These are phyloP conservation scores for Stachybotrys chartarum DNA, from an alignment of 2,329 filamentous ascomycete species.

Conservation along the genomic window DNA sequence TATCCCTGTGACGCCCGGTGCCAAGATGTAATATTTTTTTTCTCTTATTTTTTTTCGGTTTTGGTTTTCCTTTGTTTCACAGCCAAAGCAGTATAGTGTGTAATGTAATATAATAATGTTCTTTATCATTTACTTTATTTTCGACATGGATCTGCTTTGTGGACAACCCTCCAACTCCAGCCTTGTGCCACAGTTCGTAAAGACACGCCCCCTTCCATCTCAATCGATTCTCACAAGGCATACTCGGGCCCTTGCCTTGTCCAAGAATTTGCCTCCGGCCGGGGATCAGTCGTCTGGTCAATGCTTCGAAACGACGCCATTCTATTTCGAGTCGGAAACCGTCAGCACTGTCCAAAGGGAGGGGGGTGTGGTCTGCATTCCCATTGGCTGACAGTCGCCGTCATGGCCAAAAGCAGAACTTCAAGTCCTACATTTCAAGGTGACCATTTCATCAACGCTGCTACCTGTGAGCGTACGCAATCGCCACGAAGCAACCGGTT, in stretches of 20 bases:
- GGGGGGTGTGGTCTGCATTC: not conserved
- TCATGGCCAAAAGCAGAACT: not conserved
- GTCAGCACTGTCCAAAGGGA: not conserved
- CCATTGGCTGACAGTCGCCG: not conserved
- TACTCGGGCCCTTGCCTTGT: not conserved
- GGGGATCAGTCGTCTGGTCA: not conserved
- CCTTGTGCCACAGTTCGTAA: too few relatives aligned
- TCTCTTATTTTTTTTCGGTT: too few relatives aligned
- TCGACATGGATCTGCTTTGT: too few relatives aligned
- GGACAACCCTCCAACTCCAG: too few relatives aligned
- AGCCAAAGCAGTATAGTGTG: not conserved
- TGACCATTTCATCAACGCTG: not conserved
- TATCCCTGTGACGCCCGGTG: constrained; percentile 9
- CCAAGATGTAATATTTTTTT: not conserved
- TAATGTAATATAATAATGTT: not conserved
- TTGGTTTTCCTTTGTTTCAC: too few relatives aligned
- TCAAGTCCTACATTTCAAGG: not conserved
- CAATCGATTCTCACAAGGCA: too few relatives aligned
- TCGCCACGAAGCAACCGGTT: not conserved
- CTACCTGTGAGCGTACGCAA: too few relatives aligned
- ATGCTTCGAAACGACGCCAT: not conserved
- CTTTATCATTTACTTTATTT: not conserved
- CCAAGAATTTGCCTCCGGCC: not conserved
- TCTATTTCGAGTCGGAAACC: not conserved
- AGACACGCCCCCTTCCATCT: too few relatives aligned